Base-by-base conservation (phyloP, 2,329 filamentous ascomycete genomes). In the Paracamarosporium sp. region DNA sequence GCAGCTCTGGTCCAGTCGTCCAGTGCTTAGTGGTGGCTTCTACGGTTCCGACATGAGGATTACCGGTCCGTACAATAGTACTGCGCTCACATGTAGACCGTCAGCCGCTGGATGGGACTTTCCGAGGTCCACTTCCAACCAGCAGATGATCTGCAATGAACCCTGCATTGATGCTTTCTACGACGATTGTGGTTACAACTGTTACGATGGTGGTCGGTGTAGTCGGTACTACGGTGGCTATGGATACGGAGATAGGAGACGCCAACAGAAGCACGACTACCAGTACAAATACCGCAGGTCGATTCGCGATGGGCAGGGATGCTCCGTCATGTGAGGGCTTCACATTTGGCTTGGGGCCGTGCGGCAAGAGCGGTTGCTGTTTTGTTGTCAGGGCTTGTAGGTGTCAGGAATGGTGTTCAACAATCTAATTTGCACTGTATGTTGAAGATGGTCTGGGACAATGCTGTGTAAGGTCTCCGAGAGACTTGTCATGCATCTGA, bases 1-100 rank as follows among this genome's bases (percentile, higher is more conserved):
- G 59, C 60, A 62, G 25, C 57, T 60, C 33, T 66, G 59, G 51
- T 53, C 43, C 35, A 43, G 52, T 28, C 41, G 48, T 33, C 53
- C 57, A 17, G 60, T 64, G 43, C 35, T n/a, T 4, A 50, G 53
- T 46, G 53, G 58, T 45, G 15, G 43, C 46, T 24, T 36, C 13
- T 44, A 41, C 30, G 20, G 25, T 5, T 46, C 38, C 30, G 47
- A 59, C 22, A 28, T 48, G 8, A 55, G 46, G 38, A 13, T 50
- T n/a, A 15, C 25, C n/a, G 46, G 46, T 43, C 56, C 51, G 15
- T 36, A 38, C 20, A 35, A 13, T 30, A 27, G 48, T 33, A 20
- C 36, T 24, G 48, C 15, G 8, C 28, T 51, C 22, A 24, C 48
- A 9, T 51, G 12, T 24, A n/a, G 48, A 20, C 25, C 35, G n/a